Evolutionary conservation across 108 stramenopile species (phyloP).

Genomic region (Pelagomonas calceolata): DNA sequence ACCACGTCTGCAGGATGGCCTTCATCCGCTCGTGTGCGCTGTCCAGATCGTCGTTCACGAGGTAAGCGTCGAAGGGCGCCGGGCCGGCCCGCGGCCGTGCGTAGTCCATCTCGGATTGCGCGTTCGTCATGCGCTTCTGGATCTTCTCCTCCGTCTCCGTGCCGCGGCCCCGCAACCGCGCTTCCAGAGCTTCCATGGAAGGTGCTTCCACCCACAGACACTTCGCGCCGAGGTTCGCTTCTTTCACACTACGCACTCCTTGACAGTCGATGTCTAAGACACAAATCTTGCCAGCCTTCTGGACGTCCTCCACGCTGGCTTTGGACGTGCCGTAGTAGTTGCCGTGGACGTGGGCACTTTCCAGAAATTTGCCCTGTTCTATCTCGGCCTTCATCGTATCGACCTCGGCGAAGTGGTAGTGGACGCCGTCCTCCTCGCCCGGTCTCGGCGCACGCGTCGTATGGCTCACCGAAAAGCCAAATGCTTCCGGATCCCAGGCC

Average conservation of each 20-base stretch:
- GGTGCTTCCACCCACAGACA: slow-evolving; percentile 87
- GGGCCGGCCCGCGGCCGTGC: slow-evolving; percentile 40
- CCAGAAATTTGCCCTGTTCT: slow-evolving; percentile 56
- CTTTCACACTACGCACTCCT: slow-evolving; percentile 58
- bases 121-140: slow-evolving; percentile 60
- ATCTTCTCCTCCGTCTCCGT: slow-evolving; percentile 80
- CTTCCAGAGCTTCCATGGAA: slow-evolving; percentile 70
- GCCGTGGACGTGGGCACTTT: slow-evolving; percentile 88
- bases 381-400: slow-evolving; percentile 67
- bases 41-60: slow-evolving; percentile 78
- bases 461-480: slow-evolving; percentile 70
- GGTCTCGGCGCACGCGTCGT: slow-evolving; percentile 75
- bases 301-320: slow-evolving; percentile 65
- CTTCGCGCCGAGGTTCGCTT: slow-evolving; percentile 39
- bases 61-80: slow-evolving; percentile 54
- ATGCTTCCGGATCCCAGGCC: slow-evolving; percentile 16
- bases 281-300: slow-evolving; percentile 66
- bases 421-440: slow-evolving; percentile 67
- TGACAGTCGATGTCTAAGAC: slow-evolving; percentile 86
- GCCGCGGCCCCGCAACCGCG: slow-evolving; percentile 66
- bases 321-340: slow-evolving; percentile 90
- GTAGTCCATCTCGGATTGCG: slow-evolving; percentile 77
- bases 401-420: slow-evolving; percentile 78
- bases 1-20: slow-evolving; percentile 17
- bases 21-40: slow-evolving; percentile 14